Percentiles rank a stretch among this genome's conserved stretches.
Conservation (phyloP, 2,329 filamentous ascomycete genomes). For the Trichoderma koningiopsis region DNA sequence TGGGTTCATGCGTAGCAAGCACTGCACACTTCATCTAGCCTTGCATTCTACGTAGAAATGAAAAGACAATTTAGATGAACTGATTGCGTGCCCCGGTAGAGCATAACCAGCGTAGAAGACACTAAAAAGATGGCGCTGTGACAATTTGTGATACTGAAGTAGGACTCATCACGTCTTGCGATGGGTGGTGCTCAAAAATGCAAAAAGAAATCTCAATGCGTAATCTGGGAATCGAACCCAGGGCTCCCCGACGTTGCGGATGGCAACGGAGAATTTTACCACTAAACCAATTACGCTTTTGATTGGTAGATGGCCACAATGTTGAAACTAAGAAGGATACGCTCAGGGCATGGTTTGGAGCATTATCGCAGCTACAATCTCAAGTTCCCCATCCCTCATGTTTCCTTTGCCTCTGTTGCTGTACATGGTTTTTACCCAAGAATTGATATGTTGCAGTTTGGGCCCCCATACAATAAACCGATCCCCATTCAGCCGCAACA, state of each 20-base stretch:
- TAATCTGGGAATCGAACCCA: slow-evolving; percentile 32
- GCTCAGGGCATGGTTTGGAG: too few species aligned
- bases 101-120: not conserved
- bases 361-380: too few species aligned
- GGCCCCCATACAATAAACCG: too few species aligned
- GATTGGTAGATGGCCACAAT: not conserved
- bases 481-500: not conserved
- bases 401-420: too few species aligned
- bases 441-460: too few species aligned
- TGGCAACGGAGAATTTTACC: slow-evolving; percentile 32
- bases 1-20: not conserved
- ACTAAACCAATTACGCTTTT: slow-evolving; percentile 32
- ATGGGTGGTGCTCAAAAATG: not conserved
- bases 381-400: too few species aligned
- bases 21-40: not conserved
- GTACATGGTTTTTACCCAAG: too few species aligned
- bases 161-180: not conserved
- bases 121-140: not conserved
- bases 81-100: not conserved
- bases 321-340: not conserved
- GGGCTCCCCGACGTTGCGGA: slow-evolving; percentile 31
- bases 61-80: not conserved
- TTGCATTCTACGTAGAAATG: slow-evolving; percentile 10
- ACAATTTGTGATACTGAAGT: not conserved
- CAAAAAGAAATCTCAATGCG: slow-evolving; percentile 16